These are phyloP conservation scores for Cladorrhinum sp. DNA, from an alignment of 2,329 filamentous ascomycete species.

Conservation along the genomic window DNA sequence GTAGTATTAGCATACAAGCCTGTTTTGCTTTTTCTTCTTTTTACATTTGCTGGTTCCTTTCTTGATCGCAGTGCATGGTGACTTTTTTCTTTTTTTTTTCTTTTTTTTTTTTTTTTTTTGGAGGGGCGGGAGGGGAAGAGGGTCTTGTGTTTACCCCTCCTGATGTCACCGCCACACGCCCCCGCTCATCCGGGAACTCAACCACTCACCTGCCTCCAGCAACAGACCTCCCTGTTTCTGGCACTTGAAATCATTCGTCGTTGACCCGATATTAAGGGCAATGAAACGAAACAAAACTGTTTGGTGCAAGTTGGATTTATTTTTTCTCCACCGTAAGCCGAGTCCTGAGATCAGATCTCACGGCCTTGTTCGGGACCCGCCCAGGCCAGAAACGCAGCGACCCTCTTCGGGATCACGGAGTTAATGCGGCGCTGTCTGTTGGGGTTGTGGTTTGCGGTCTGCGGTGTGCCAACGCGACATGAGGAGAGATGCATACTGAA, in stretches of 20 bases:
- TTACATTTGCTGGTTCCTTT: not conserved
- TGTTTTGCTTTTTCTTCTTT: not conserved
- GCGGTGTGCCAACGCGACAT: too few relatives aligned
- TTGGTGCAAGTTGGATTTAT: too few relatives aligned
- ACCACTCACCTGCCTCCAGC: not conserved
- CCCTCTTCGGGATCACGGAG: too few relatives aligned
- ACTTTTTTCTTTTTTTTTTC: not conserved
- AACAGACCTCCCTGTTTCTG: not conserved
- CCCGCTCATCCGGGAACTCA: too few relatives aligned
- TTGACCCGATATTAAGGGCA: not conserved
- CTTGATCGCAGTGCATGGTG: not conserved
- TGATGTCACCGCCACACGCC: not conserved
- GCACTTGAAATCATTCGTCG: not conserved
- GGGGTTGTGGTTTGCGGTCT: too few relatives aligned
- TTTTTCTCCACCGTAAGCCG: too few relatives aligned
- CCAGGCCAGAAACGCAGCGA: not conserved
- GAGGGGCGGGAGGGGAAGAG: too few relatives aligned
- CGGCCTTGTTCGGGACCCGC: too few relatives aligned
- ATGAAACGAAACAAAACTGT: not conserved
- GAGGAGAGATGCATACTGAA: too few relatives aligned
- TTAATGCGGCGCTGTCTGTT: not conserved
- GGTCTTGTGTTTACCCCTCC: not conserved
- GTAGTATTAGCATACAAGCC: not conserved
- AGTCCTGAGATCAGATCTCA: too few relatives aligned
- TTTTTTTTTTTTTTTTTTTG: too few relatives aligned